Percentiles rank a stretch among this genome's conserved stretches.
phyloP scores from a whole-genome alignment of 1,139 yeast genomes.

The Nakaseomyces uthaithaninus region DNA sequence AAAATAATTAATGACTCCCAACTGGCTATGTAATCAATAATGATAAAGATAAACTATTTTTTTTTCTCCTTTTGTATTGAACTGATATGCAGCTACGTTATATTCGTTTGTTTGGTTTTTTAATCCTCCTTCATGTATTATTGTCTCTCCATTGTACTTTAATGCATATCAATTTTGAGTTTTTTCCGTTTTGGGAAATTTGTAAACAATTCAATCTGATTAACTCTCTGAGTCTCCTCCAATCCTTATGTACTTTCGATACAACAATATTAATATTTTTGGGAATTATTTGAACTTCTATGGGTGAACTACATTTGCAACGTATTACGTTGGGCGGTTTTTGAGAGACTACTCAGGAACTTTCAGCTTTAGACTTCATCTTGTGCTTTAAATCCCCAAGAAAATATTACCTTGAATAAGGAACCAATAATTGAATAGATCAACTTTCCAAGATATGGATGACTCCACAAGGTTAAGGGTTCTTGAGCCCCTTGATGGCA shows the following conservation, averaged over 20 bases:
- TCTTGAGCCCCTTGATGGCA: conserved; percentile 25
- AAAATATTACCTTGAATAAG: too few species aligned
- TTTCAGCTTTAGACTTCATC: too few species aligned
- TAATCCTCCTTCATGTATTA: background rate
- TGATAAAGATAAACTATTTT: background rate
- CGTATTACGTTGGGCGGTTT: too few species aligned
- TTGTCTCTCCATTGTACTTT: background rate
- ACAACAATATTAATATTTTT: too few species aligned
- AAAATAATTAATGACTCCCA: conserved; percentile 32
- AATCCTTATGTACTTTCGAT: too few species aligned
- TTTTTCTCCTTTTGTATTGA: background rate
- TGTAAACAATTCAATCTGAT: background rate
- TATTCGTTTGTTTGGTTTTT: background rate
- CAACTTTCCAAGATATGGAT: conserved; percentile 10
- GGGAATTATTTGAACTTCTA: too few species aligned
- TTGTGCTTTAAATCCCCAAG: too few species aligned
- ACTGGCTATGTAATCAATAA: background rate
- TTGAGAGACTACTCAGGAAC: too few species aligned
- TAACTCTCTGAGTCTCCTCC: too few species aligned
- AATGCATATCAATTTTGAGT: background rate
- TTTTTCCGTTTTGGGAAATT: conserved; percentile 4
- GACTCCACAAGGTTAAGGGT: conserved; percentile 19
- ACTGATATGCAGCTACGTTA: background rate
- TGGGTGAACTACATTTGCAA: too few species aligned
- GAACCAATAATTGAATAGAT: background rate